A percentile compares a stretch with the other conserved stretches of the same genome.
phyloP scores from a whole-genome alignment of 805 yeast genomes.

The Yarrowia yakushimensis region DNA sequence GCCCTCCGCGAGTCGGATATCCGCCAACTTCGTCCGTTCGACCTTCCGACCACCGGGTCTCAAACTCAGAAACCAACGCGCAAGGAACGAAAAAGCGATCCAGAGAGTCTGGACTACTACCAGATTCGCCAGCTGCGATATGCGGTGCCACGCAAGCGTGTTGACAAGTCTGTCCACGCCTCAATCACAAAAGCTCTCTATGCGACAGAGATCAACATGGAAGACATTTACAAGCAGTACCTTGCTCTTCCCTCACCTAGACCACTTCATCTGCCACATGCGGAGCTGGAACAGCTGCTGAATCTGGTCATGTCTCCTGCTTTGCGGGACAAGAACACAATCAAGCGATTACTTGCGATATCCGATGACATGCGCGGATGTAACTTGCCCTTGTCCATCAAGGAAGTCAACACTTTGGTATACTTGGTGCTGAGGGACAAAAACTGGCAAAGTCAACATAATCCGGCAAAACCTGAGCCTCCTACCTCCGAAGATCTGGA shows the following conservation, averaged over 20 bases:
- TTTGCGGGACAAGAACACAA: not conserved
- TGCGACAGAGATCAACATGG: not conserved
- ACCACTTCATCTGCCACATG: not conserved
- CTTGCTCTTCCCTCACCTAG: not conserved
- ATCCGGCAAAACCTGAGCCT: not conserved
- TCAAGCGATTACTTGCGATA: not conserved
- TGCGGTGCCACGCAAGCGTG: not conserved
- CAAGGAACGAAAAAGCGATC: not conserved
- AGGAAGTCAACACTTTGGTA: conserved; percentile 18
- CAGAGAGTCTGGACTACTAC: not conserved
- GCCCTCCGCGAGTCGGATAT: not conserved
- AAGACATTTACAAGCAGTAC: not conserved
- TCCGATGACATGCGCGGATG: not conserved
- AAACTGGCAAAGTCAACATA: not conserved
- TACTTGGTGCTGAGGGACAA: not conserved
- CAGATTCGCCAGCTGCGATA: not conserved
- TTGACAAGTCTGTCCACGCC: not conserved
- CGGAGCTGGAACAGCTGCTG: conserved; percentile 11
- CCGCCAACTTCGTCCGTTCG: conserved; percentile 4
- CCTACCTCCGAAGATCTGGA: not conserved
- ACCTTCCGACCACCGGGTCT: not conserved
- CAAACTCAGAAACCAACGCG: not conserved
- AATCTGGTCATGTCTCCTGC: not conserved
- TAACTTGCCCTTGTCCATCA: not conserved
- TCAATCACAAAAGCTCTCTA: not conserved